phyloP scores from a whole-genome alignment of 768 basidiomycete species.

The Panellus pusillus region DNA sequence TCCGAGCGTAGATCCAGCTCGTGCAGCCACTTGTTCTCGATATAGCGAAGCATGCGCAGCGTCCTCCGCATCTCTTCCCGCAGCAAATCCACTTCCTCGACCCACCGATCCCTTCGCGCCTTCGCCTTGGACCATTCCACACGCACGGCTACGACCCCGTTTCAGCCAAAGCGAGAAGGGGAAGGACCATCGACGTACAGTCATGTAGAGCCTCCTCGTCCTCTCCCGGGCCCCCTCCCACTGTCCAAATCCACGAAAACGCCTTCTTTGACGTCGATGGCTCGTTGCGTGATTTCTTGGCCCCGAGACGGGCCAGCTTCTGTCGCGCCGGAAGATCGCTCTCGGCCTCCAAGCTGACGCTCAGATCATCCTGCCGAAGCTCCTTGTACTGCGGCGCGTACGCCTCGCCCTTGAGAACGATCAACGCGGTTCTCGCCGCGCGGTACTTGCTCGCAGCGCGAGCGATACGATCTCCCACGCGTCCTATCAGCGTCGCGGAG shows the following conservation, averaged over 20 bases:
- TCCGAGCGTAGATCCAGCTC: neutral
- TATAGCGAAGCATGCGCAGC: neutral
- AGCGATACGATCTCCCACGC: constrained; percentile 3
- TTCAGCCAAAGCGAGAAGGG: no score
- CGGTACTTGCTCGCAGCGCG: neutral
- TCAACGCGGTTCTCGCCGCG: neutral
- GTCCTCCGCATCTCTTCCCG: constrained; percentile 23
- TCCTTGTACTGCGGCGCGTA: neutral
- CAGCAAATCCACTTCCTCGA: constrained; percentile 23
- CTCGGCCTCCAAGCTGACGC: neutral
- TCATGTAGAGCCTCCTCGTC: neutral
- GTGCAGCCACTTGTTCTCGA: neutral
- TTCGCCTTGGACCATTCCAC: constrained; percentile 26
- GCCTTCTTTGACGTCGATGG: neutral
- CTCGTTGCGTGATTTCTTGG: neutral
- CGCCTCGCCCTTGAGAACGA: neutral
- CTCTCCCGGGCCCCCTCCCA: neutral
- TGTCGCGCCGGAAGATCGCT: neutral
- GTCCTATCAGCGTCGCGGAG: constrained; percentile 7
- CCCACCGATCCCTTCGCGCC: constrained; percentile 19
- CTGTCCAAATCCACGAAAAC: constrained; percentile 14
- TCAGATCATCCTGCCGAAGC: neutral
- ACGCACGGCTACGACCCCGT: constrained; percentile 12
- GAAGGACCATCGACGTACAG: no score
- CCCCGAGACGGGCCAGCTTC: neutral